Base-by-base conservation (phyloP, 306 rosid species). In the Cucurbita moschata region DNA sequence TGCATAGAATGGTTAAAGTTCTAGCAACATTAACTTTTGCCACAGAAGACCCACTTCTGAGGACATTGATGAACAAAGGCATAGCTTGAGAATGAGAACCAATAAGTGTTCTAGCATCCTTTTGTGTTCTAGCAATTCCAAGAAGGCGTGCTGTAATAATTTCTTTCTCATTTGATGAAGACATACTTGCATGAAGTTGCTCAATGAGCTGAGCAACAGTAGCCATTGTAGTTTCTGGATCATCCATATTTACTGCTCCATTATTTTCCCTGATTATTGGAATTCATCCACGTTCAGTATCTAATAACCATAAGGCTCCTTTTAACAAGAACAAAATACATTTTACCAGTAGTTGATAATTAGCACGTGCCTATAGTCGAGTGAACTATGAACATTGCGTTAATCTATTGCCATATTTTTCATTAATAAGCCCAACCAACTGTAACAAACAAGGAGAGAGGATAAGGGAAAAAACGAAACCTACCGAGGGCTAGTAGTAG, bases 21-120 rank as follows among this genome's bases (percentile, higher is more conserved):
- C 86, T 76, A 58, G 98, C 98, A 75, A 90, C 92, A 81, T 89
- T 87, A 77, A 90, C 90, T 87, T 89, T 94, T 59, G 98, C 98
- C 35, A 39, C 79, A 64, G 85, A 78, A 66, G 95, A 87, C 81
- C 98, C 96, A 78, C 76, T 86, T 82, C 98, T 84, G 78, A 94
- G 98, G 79, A 90, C 86, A 86, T 81, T 94, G 81, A 90, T 86
- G 87, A 94, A 91, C 86, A 94, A 87, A 51, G 97, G 97, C 97
- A 94, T 94, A 63, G 97, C 98, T 80, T 90, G 98, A 80, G 96
- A 87, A 87, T 90, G 97, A 77, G 92, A 90, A 79, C 98, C 95
- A 50, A 94, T 90, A 73, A 94, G 78, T 57, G 67, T 73, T 84
- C 97, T 86, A 4, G 87, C 92, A 84, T 90, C 96, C 87, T 89